Evolutionary conservation across 1,139 yeast genomes (phyloP).

Genomic region (Pichia sp.): DNA sequence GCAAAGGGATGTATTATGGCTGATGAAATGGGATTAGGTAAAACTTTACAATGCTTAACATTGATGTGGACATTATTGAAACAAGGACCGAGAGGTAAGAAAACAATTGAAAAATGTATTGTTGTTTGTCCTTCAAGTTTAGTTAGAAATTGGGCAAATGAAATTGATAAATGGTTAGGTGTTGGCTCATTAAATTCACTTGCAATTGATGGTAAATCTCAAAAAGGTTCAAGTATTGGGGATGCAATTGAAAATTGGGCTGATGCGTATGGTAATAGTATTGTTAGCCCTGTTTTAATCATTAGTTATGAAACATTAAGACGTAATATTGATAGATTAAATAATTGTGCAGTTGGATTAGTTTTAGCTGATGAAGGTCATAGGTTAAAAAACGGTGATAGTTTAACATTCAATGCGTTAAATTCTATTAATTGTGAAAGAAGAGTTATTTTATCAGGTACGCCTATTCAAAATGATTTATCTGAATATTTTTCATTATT

Average conservation of each 20-base stretch:
- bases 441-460: constrained; percentile 90
- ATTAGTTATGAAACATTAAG: constrained; percentile 94
- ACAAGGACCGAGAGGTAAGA: constrained; percentile 86
- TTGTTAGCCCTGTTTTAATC: constrained; percentile 88
- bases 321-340: constrained; percentile 72
- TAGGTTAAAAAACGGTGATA: constrained; percentile 88
- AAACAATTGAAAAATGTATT: constrained; percentile 82
- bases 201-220: constrained; percentile 85
- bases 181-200: constrained; percentile 82
- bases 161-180: constrained; percentile 92
- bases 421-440: constrained; percentile 78
- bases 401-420: constrained; percentile 83
- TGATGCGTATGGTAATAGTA: constrained; percentile 76
- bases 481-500: constrained; percentile 90
- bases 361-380: constrained; percentile 97
- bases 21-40: constrained; percentile 98
- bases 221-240: constrained; percentile 61
- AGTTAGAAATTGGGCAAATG: constrained; percentile 97
- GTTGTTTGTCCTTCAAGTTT: constrained; percentile 94
- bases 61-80: constrained; percentile 88
- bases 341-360: constrained; percentile 78
- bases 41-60: constrained; percentile 88
- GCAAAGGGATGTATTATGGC: constrained; percentile 99
- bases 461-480: constrained; percentile 95
- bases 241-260: constrained; percentile 81